Percentiles rank a stretch among this genome's conserved stretches.
These are phyloP conservation scores for Verticillium longisporum DNA, from an alignment of 2,329 filamentous ascomycete species.

Conservation along the genomic window DNA sequence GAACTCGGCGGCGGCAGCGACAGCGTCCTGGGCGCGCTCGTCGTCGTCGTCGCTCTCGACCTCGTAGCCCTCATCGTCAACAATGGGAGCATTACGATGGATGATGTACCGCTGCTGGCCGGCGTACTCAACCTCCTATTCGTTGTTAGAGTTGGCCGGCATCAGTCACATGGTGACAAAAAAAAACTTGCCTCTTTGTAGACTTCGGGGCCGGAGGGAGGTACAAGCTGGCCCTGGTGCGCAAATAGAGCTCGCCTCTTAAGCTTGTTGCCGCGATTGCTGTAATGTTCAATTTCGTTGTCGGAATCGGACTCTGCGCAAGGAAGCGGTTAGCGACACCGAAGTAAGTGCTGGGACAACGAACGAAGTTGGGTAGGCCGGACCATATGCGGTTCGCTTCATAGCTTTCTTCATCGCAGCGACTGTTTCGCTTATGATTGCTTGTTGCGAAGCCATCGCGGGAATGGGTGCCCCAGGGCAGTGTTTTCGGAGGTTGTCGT, in stretches of 20 bases:
- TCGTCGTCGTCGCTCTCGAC: slow-evolving; percentile 66
- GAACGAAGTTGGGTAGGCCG: not conserved
- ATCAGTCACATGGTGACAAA: not conserved
- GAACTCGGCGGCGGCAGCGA: slow-evolving; percentile 57
- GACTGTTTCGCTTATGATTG: slow-evolving; percentile 60
- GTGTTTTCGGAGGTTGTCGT: not conserved
- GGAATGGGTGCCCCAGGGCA: not conserved
- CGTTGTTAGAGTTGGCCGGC: not conserved
- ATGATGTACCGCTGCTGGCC: slow-evolving; percentile 69
- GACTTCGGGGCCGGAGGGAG: slow-evolving; percentile 56
- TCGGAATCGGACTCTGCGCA: slow-evolving; percentile 70
- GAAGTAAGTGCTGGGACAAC: not conserved
- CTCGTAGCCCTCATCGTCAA: slow-evolving; percentile 74
- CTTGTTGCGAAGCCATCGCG: slow-evolving; percentile 45
- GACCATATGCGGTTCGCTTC: slow-evolving; percentile 57
- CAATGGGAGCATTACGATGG: slow-evolving; percentile 62
- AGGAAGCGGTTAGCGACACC: slow-evolving; percentile 10
- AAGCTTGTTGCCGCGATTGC: slow-evolving; percentile 73
- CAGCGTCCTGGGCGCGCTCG: slow-evolving; percentile 53
- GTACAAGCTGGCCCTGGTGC: slow-evolving; percentile 61
- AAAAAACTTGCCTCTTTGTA: slow-evolving; percentile 54
- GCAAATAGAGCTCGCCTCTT: slow-evolving; percentile 69
- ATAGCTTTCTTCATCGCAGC: slow-evolving; percentile 61
- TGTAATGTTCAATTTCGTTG: slow-evolving; percentile 59
- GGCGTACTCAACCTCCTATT: slow-evolving; percentile 63